Base-by-base conservation (phyloP, 1,284 basidiomycete species). In the Cryptococcus sp. region DNA sequence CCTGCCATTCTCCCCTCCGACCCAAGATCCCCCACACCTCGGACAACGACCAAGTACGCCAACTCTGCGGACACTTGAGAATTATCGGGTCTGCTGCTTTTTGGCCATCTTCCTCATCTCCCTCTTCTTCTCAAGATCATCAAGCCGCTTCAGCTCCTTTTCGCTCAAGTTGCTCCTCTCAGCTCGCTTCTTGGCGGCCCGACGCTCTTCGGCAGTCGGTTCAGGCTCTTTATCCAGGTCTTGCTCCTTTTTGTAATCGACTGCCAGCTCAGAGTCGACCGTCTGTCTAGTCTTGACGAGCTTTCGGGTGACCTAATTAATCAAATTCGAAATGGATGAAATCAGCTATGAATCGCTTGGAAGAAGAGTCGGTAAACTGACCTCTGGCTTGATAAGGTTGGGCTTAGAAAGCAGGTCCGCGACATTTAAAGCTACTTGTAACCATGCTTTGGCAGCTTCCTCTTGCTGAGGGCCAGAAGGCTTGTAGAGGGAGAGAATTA, bases 111-210 rank as follows among this genome's bases (percentile, higher is more conserved):
- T 77, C 58, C 75, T 66, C 62, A 72, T 56, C 62, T 74, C 72
- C 49, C 72, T 59, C 70, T 77, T 75, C 61, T 69, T 69, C 50
- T 75, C 70, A 39, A 71, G 55, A 55, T 77, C 74, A 38, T 74
- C 72, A 23, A 70, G 86, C 85, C 89, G 91, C 81, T 88, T 87
- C 79, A 91, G 88, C 73, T 93, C 91, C 54, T 87, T 84, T 39
- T 90, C 85, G 66, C 85, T 87, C 63, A 93, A 82, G 65, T 84
- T 85, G 20, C 87, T 82, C 51, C 91, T 82, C 73, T 90, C 88
- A 0, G 84, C 85, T 71, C 83, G 85, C 71, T 86, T 86, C 79
- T 88, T 89, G 26, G 85, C 88, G 5, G 84, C 83, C 53, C 85
- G 83, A 78, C 83, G 86, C 68, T 89, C 88, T 60, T 78, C 75